phyloP scores from a whole-genome alignment of 1,139 yeast genomes.

The Diutina neorugosa region DNA sequence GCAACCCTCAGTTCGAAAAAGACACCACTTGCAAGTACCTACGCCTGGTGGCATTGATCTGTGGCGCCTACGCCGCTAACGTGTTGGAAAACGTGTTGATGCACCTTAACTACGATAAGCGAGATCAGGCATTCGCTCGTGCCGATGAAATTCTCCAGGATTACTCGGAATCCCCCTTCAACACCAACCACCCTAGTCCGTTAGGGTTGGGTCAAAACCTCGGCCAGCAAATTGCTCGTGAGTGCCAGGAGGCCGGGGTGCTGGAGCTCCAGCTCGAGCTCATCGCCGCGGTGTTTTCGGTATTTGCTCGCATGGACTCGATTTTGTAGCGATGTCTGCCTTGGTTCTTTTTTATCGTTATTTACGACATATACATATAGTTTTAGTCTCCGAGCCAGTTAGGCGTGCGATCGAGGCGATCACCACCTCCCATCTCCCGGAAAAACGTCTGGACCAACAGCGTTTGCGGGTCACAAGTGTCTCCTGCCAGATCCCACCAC shows the following conservation, averaged over 20 bases:
- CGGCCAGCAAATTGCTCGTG: conserved; percentile 53
- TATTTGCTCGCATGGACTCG: conserved; percentile 49
- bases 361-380: not conserved
- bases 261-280: conserved; percentile 70
- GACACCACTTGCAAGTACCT: conserved; percentile 58
- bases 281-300: conserved; percentile 73
- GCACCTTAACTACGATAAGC: conserved; percentile 69
- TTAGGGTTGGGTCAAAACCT: conserved; percentile 72
- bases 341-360: not conserved
- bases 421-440: conserved; percentile 24
- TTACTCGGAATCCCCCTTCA: conserved; percentile 80
- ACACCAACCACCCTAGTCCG: conserved; percentile 38
- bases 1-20: conserved; percentile 54
- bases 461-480: conserved; percentile 19
- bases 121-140: conserved; percentile 87
- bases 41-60: conserved; percentile 71
- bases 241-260: conserved; percentile 45
- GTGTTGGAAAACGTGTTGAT: conserved; percentile 85
- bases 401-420: not conserved
- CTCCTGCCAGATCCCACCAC: conserved; percentile 94
- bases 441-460: conserved; percentile 33
- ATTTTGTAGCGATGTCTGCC: conserved; percentile 16
- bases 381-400: not conserved
- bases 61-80: conserved; percentile 91
- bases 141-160: conserved; percentile 84